Percentiles rank a stretch among this genome's conserved stretches.
Evolutionary conservation across 345 rosid species (phyloP).

Genomic region (Hypericum androsaemum): DNA sequence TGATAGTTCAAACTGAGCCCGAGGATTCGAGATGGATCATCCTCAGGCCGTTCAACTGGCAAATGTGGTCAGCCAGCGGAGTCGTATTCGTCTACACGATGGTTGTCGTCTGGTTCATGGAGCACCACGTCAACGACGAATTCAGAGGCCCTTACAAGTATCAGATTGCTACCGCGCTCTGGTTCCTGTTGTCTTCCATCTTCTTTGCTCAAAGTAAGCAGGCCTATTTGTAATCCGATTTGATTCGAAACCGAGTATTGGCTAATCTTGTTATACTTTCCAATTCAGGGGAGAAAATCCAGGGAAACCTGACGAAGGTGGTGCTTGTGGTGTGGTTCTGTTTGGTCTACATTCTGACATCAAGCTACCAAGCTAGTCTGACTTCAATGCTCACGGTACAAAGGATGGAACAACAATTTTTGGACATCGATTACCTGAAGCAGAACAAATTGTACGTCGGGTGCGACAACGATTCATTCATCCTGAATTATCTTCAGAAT

Average conservation of each 20-base stretch:
- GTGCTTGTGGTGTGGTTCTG: conserved; percentile 51
- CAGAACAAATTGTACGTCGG: conserved; percentile 28
- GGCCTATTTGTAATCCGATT: too few species aligned
- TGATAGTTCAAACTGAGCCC: conserved; percentile 32
- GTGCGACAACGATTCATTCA: conserved; percentile 42
- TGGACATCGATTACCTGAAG: conserved; percentile 27
- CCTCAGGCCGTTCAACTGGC: conserved; percentile 34
- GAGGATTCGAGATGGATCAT: too few species aligned
- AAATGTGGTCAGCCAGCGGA: conserved; percentile 41
- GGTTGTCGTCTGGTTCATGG: conserved; percentile 34
- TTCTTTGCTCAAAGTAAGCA: conserved; percentile 48
- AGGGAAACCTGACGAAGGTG: conserved; percentile 27
- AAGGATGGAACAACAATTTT: conserved; percentile 22
- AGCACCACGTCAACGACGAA: conserved; percentile 28
- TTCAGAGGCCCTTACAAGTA: conserved; percentile 27
- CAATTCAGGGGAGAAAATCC: conserved; percentile 40
- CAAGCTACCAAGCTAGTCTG: conserved; percentile 53
- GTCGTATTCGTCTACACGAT: conserved; percentile 32
- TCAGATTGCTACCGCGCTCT: conserved; percentile 33
- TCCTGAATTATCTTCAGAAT: conserved; percentile 21
- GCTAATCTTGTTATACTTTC: too few species aligned
- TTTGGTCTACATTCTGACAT: conserved; percentile 38
- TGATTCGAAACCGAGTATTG: background rate
- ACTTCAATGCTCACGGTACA: conserved; percentile 48
- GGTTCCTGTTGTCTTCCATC: conserved; percentile 44